These are phyloP conservation scores for Lactarius evosmus DNA, from an alignment of 768 basidiomycete genomes.

Conservation along the genomic window DNA sequence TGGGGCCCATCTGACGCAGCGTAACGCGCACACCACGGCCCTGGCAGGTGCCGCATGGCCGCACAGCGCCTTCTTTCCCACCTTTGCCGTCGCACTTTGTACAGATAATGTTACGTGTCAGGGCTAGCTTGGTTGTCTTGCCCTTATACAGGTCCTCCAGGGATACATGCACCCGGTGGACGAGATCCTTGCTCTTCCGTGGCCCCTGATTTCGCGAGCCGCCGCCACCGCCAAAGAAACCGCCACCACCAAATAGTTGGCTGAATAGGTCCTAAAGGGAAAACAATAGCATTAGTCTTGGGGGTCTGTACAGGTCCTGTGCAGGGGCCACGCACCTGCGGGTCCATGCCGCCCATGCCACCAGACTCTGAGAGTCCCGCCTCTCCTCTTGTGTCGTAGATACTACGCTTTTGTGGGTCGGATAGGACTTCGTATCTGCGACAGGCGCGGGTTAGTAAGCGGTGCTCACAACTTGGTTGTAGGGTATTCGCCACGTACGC, in stretches of 20 bases:
- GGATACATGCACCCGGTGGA: slow-evolving; percentile 94
- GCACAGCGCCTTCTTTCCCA: slow-evolving; percentile 95
- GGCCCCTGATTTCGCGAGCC: slow-evolving; percentile 57
- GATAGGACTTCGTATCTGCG: slow-evolving; percentile 88
- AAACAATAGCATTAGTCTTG: background rate
- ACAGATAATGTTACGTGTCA: slow-evolving; percentile 95
- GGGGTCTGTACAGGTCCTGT: background rate
- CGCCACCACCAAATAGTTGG: slow-evolving; percentile 86
- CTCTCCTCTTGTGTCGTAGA: slow-evolving; percentile 92
- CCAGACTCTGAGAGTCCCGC: slow-evolving; percentile 84
- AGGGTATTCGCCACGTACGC: slow-evolving; percentile 58
- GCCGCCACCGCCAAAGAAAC: slow-evolving; percentile 67
- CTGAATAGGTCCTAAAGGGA: slow-evolving; percentile 82
- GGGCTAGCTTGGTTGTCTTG: slow-evolving; percentile 95
- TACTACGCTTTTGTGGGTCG: slow-evolving; percentile 72
- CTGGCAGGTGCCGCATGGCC: slow-evolving; percentile 68
- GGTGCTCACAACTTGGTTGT: slow-evolving; percentile 19
- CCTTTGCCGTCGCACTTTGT: slow-evolving; percentile 92
- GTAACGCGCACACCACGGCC: slow-evolving; percentile 91
- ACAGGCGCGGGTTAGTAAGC: slow-evolving; percentile 11
- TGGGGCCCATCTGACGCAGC: slow-evolving; percentile 96
- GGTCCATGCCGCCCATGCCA: slow-evolving; percentile 95
- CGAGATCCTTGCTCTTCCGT: slow-evolving; percentile 96
- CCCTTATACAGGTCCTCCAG: slow-evolving; percentile 99
- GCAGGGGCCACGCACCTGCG: slow-evolving; percentile 56